Conservation (phyloP, 169 alveolate species). For the Plasmodium sp. region DNA sequence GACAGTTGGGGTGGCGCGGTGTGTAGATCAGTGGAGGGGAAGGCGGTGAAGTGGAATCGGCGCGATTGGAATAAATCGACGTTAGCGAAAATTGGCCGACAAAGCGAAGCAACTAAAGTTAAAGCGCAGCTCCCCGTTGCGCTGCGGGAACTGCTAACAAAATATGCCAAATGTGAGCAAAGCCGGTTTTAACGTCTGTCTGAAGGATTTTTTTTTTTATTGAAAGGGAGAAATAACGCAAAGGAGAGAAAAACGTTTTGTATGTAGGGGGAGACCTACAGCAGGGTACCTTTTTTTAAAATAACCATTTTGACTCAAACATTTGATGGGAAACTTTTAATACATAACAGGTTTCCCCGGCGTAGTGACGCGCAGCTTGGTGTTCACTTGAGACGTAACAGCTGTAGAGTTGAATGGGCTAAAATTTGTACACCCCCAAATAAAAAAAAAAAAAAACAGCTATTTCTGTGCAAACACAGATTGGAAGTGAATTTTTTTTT, state of each 20-base stretch:
- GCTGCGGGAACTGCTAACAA: background rate
- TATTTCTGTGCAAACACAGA: background rate
- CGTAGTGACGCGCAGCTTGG: background rate
- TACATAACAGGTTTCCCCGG: background rate
- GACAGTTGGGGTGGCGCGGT: background rate
- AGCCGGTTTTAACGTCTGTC: background rate
- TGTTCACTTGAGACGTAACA: background rate
- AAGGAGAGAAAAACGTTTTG: background rate
- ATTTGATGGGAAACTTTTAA: background rate
- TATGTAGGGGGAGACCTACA: background rate
- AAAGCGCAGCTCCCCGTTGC: background rate
- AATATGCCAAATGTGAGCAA: background rate
- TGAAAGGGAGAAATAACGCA: background rate
- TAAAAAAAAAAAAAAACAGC: background rate
- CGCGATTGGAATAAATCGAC: background rate
- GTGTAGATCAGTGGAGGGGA: background rate
- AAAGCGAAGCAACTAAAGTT: background rate
- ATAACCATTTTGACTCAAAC: background rate
- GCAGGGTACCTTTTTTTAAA: background rate
- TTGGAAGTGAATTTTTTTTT: background rate
- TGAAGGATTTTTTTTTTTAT: background rate
- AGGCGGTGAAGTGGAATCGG: background rate
- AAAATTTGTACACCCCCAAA: background rate
- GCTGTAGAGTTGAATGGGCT: background rate
- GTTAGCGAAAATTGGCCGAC: background rate